phyloP scores from a whole-genome alignment of 2,329 filamentous ascomycete species.

The Cladosporium sphaerospermum region DNA sequence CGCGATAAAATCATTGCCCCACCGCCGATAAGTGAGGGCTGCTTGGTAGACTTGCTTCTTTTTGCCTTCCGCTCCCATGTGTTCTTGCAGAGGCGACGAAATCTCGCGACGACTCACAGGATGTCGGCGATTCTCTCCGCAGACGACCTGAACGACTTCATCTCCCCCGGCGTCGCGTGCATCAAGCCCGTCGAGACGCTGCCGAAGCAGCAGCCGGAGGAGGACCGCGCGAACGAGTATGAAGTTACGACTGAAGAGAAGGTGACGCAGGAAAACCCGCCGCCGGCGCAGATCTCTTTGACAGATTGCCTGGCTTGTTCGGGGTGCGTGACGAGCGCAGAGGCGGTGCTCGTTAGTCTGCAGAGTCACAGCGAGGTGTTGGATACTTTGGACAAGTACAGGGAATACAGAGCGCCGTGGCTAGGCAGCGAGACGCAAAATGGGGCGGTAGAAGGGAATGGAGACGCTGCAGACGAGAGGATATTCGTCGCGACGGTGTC shows the following conservation, averaged over 20 bases:
- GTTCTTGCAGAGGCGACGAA: slow-evolving; percentile 16
- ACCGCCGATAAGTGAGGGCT: not conserved
- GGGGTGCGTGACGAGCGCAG: slow-evolving; percentile 93
- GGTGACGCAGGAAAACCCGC: slow-evolving; percentile 47
- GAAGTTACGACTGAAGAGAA: slow-evolving; percentile 94
- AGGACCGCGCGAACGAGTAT: slow-evolving; percentile 47
- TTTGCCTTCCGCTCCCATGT: slow-evolving; percentile 19
- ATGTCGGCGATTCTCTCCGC: slow-evolving; percentile 98
- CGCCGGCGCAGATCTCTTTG: slow-evolving; percentile 85
- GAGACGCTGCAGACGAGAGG: slow-evolving; percentile 48
- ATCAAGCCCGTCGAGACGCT: slow-evolving; percentile 96
- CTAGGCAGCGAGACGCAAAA: not conserved
- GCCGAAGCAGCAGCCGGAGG: slow-evolving; percentile 53
- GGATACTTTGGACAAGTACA: slow-evolving; percentile 63
- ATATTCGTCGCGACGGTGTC: slow-evolving; percentile 90
- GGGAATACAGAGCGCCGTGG: slow-evolving; percentile 18
- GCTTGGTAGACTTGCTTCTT: not conserved
- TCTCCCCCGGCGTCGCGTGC: slow-evolving; percentile 92
- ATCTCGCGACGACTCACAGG: slow-evolving; percentile 4
- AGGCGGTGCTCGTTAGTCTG: slow-evolving; percentile 90
- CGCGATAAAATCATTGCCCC: slow-evolving; percentile 3
- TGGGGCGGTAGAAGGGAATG: slow-evolving; percentile 13
- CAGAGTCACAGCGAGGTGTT: slow-evolving; percentile 93
- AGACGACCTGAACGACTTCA: slow-evolving; percentile 98
- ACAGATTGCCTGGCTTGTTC: slow-evolving; percentile 97